Evolutionary conservation across 148 eudicot species (phyloP), one percentile per base, ranked within the genome.

Genomic region (Heliamphora exappendiculata): DNA sequence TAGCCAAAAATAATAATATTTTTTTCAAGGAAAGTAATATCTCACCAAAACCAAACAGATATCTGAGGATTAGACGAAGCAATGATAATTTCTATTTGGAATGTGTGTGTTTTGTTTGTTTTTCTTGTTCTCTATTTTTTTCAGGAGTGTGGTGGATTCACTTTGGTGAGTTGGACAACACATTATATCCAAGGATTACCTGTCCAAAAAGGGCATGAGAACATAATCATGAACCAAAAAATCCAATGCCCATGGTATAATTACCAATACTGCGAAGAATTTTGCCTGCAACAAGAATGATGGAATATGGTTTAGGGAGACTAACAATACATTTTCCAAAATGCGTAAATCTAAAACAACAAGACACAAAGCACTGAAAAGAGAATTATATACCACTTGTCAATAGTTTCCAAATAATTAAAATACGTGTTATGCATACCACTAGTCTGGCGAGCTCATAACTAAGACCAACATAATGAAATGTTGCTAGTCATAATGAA

Each of bases 121-220:
- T 34, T 33, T 8, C 11, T 36, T 19, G 17, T 65, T 8, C 20
- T 20, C 37, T 34, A 19, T 14, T 37, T 28, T 58, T 58, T 59
- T 9, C 9, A 0, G 37, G 45, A 26, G 20, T 67, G 29, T 39
- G 71, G 51, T n/a, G n/a, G 31, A 4, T 64, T 64, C 44, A 17
- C n/a, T 16, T 33, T 0, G 24, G 26, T 2, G 2, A 36, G 33
- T 16, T 37, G 19, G 28, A 74, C 41, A 34, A 14, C 29, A 50
- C 63, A 60, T 49, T 67, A 31, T 55, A 5, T 34, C 51, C 54
- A 72, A 26, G 49, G 63, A n/a, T 83, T 87, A 93, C 99, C 98
- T 96, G 86, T 96, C 99, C 70, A 96, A 83, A 70, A 96, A 96
- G 76, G 99, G 99, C 99, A 96, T 83, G 78, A 96, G 90, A 76